phyloP scores from a whole-genome alignment of 345 rosid genomes.

The Bretschneidera sinensis region DNA sequence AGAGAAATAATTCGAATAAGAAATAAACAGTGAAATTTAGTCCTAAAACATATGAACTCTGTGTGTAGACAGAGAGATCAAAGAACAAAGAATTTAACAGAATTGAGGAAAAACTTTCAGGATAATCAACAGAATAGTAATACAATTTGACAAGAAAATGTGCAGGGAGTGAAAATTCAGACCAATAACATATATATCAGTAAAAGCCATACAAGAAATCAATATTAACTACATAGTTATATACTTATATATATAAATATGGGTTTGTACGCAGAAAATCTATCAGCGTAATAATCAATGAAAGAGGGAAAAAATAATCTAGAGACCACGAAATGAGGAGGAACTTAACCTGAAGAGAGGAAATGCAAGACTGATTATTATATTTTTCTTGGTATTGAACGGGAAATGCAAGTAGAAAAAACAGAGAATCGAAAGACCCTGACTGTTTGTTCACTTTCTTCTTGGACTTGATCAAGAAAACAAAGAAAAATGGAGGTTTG shows the following conservation, averaged over 20 bases:
- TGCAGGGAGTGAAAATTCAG: too few relatives aligned
- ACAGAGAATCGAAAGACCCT: neutral
- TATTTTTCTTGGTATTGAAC: slow-evolving; percentile 7
- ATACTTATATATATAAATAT: neutral
- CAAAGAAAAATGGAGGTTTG: slow-evolving; percentile 6
- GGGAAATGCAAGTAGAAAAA: slow-evolving; percentile 11
- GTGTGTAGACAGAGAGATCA: neutral
- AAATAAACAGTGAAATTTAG: neutral
- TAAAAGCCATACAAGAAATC: too few relatives aligned
- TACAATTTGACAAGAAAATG: neutral
- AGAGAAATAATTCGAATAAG: neutral
- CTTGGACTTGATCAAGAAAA: slow-evolving; percentile 7
- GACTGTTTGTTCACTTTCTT: slow-evolving; percentile 7
- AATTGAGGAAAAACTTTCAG: neutral
- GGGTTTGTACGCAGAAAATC: too few relatives aligned
- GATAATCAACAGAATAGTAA: neutral
- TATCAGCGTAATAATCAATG: neutral
- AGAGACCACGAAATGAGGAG: slow-evolving; percentile 11
- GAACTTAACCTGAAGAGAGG: slow-evolving; percentile 18
- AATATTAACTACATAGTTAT: neutral
- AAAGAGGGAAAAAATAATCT: neutral
- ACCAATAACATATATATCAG: too few relatives aligned
- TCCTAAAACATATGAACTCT: neutral
- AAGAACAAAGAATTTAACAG: neutral
- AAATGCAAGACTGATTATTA: slow-evolving; percentile 11